Percentiles rank a stretch among this genome's conserved stretches.
phyloP scores from a whole-genome alignment of 2,329 filamentous ascomycete genomes.

The Alternaria arborescens region DNA sequence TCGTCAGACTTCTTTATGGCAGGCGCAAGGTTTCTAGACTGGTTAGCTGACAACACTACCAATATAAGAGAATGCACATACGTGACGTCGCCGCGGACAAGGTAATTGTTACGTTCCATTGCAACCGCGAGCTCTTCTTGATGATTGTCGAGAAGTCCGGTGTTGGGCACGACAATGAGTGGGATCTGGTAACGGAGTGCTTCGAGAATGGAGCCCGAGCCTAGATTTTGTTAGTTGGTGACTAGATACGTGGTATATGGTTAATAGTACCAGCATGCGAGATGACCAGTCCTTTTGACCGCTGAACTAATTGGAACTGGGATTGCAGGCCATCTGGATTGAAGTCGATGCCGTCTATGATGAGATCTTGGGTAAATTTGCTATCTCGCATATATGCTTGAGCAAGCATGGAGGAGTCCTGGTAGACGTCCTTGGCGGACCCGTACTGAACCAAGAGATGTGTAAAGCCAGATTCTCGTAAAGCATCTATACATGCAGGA shows the following conservation, averaged over 20 bases:
- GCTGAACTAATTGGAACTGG: constrained; percentile 66
- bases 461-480: constrained; percentile 70
- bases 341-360: constrained; percentile 72
- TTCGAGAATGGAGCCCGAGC: constrained; percentile 88
- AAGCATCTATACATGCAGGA: constrained; percentile 67
- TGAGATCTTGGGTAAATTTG: constrained; percentile 23
- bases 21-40: constrained; percentile 55
- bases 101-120: constrained; percentile 77
- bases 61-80: constrained; percentile 52
- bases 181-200: constrained; percentile 76
- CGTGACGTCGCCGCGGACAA: constrained; percentile 74
- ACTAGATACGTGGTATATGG: constrained; percentile 5
- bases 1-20: constrained; percentile 61
- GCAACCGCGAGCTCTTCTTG: constrained; percentile 86
- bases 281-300: constrained; percentile 76
- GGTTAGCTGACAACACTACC: not conserved
- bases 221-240: constrained; percentile 57
- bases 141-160: constrained; percentile 83
- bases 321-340: constrained; percentile 65
- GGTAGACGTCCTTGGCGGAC: constrained; percentile 65
- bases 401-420: constrained; percentile 37
- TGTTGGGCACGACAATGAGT: constrained; percentile 90
- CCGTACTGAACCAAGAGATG: constrained; percentile 84
- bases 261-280: constrained; percentile 79
- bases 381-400: constrained; percentile 20